These are phyloP conservation scores for Ceratobasidium sp. DNA, from an alignment of 1,284 basidiomycete species.

Conservation along the genomic window DNA sequence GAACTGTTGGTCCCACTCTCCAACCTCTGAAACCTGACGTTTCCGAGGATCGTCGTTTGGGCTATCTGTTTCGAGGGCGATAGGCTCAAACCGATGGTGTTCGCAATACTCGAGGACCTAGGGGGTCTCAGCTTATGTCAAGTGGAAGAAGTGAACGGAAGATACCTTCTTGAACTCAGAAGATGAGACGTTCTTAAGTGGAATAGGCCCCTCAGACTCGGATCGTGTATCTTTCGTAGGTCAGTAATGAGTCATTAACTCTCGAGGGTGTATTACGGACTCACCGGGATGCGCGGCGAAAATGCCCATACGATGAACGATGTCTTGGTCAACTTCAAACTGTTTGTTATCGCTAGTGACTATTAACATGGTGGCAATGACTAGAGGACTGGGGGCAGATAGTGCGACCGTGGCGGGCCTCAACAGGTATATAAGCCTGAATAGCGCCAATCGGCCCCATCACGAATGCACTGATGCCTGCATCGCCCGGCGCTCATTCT, in stretches of 20 bases:
- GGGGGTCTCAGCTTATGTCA: not conserved
- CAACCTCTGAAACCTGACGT: constrained; percentile 60
- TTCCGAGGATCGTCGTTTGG: constrained; percentile 58
- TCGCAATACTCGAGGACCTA: constrained; percentile 68
- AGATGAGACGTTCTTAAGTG: constrained; percentile 4
- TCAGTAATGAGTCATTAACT: no score
- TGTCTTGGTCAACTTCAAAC: constrained; percentile 1
- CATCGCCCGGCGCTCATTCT: no score
- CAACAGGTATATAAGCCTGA: not conserved
- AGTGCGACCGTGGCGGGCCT: not conserved
- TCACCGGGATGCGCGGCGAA: not conserved
- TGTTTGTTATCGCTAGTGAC: constrained; percentile 5
- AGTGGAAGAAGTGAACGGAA: not conserved
- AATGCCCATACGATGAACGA: not conserved
- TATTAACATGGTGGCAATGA: not conserved
- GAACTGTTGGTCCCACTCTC: constrained; percentile 66
- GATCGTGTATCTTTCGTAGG: not conserved
- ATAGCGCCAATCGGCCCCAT: not conserved
- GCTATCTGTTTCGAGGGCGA: constrained; percentile 52
- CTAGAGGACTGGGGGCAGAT: not conserved
- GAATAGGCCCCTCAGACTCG: not conserved
- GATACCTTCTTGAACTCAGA: constrained; percentile 18
- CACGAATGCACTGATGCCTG: no score
- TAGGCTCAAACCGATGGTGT: constrained; percentile 65
- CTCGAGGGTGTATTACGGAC: not conserved